Percentiles rank a stretch among this genome's conserved stretches.
These are phyloP conservation scores for Amoeboaphelidium protococcarum DNA, from an alignment of 371 early-diverging fungal genomes.

Conservation along the genomic window DNA sequence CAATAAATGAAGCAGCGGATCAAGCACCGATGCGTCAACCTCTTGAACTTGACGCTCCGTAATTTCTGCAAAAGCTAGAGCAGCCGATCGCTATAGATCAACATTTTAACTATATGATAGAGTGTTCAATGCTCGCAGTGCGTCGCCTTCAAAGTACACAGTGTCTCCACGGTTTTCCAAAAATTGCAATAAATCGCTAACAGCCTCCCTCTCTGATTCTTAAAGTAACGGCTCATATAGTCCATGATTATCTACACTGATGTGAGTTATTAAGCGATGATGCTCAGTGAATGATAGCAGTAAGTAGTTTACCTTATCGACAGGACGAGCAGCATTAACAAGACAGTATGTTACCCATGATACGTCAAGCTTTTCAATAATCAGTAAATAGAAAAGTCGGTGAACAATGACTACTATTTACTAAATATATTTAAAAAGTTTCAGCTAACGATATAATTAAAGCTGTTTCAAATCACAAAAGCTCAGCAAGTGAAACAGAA, in stretches of 20 bases:
- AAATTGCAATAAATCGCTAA: constrained; percentile 45
- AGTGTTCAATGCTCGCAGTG: constrained; percentile 48
- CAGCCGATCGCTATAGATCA: constrained; percentile 61
- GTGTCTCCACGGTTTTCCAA: constrained; percentile 48
- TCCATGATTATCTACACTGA: neutral
- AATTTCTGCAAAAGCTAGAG: constrained; percentile 71
- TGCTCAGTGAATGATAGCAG: too few relatives aligned
- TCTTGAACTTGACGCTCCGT: constrained; percentile 58
- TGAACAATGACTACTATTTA: too few relatives aligned
- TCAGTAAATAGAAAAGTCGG: too few relatives aligned
- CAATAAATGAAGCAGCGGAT: constrained; percentile 51
- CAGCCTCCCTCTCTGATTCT: constrained; percentile 59
- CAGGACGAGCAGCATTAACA: too few relatives aligned
- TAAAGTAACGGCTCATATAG: constrained; percentile 55
- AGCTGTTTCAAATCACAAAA: too few relatives aligned
- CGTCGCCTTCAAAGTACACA: constrained; percentile 65
- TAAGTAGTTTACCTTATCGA: too few relatives aligned
- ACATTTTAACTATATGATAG: constrained; percentile 59
- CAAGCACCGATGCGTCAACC: constrained; percentile 43
- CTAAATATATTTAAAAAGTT: too few relatives aligned
- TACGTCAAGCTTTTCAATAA: too few relatives aligned
- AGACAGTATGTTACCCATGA: too few relatives aligned
- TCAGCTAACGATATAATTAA: too few relatives aligned
- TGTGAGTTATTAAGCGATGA: too few relatives aligned
- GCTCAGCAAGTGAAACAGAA: too few relatives aligned